A percentile compares a stretch with the other conserved stretches of the same genome.
Evolutionary conservation across 768 basidiomycete species (phyloP).

Genomic region (Gloeopeniophorella convolvens): DNA sequence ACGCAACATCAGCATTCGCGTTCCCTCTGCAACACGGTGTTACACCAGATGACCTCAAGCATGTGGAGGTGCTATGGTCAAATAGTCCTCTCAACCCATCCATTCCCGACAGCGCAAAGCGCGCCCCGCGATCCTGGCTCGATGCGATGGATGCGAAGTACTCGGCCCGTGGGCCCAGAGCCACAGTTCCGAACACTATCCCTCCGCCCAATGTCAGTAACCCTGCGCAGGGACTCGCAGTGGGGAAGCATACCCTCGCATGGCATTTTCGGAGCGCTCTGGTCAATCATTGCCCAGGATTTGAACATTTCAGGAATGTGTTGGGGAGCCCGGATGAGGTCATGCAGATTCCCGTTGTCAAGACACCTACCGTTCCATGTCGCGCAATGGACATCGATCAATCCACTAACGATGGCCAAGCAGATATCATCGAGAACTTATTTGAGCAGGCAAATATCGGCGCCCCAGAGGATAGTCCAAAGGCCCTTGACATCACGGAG

Average conservation of each 20-base stretch:
- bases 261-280: constrained; percentile 29
- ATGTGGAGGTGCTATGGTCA: constrained; percentile 31
- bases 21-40: constrained; percentile 26
- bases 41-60: constrained; percentile 26
- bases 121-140: background rate
- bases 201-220: too few species aligned
- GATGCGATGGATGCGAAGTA: background rate
- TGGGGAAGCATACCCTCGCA: too few species aligned
- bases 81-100: constrained; percentile 25
- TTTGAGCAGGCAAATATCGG: too few species aligned
- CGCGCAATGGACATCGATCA: constrained; percentile 22
- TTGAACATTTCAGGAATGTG: background rate
- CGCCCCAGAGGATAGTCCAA: too few species aligned
- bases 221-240: too few species aligned
- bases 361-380: constrained; percentile 19
- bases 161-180: background rate
- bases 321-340: constrained; percentile 18
- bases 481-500: too few species aligned
- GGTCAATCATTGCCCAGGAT: constrained; percentile 23
- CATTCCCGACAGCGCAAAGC: background rate
- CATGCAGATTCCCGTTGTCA: constrained; percentile 19
- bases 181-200: constrained; percentile 8
- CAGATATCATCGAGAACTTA: constrained; percentile 21
- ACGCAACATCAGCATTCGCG: constrained; percentile 31
- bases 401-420: constrained; percentile 21